A percentile compares a stretch with the other conserved stretches of the same genome.
Conservation (phyloP, 108 stramenopile genomes). For the Heterococcus sp. region DNA sequence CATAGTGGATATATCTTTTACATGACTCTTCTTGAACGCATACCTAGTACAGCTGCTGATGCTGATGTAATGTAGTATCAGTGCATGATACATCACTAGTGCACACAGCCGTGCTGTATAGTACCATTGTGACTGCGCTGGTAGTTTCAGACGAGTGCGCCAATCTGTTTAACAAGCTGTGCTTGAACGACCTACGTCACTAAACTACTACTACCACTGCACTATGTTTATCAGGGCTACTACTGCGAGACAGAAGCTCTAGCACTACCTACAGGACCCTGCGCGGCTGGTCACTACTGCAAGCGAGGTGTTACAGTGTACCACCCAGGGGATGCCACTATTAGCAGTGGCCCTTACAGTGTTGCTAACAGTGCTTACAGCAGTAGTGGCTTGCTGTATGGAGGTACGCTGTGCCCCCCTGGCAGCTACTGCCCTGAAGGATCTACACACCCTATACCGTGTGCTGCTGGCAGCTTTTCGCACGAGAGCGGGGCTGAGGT, state of each 20-base stretch:
- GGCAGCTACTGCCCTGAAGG: background rate
- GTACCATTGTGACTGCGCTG: too few species aligned
- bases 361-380: too few species aligned
- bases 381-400: background rate
- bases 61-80: background rate
- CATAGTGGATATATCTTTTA: background rate
- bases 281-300: slow-evolving; percentile 53
- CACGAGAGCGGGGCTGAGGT: background rate
- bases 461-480: background rate
- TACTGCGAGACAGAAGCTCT: slow-evolving; percentile 45
- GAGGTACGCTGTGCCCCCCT: background rate
- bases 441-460: background rate
- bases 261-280: slow-evolving; percentile 22
- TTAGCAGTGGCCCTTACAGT: too few species aligned
- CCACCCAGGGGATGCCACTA: too few species aligned
- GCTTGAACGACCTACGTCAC: too few species aligned
- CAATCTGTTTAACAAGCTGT: too few species aligned
- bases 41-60: background rate
- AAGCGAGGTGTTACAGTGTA: slow-evolving; percentile 2
- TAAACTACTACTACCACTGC: background rate
- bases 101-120: too few species aligned
- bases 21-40: background rate
- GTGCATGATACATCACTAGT: background rate
- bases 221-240: background rate
- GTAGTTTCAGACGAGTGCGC: too few species aligned